Base-by-base conservation (phyloP, 2,329 filamentous ascomycete genomes). In the Ophiobolus disseminans region DNA sequence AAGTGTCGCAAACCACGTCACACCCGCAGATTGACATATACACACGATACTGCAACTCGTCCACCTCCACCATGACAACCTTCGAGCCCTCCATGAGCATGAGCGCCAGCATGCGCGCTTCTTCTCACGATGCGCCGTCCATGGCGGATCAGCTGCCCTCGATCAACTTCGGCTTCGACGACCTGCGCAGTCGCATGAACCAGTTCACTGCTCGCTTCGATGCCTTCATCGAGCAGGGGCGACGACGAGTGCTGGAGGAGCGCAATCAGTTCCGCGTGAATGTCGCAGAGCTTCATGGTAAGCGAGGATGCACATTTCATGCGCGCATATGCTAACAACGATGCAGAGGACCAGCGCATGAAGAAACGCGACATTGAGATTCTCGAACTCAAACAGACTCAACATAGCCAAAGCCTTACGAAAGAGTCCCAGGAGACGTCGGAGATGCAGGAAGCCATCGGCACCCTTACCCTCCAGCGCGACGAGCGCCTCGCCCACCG, bases 91-190 rank as follows among this genome's bases (percentile, higher is more conserved):
- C 87, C 1, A 80, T 88, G 60, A 89, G 87, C 10, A 83, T 88
- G 60, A 89, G 87, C 10, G 82, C 82, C 46, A 86, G 84, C 73
- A 75, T 85, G 62, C 83, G 82, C 57, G 82, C 83, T 13, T 75
- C 83, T 55, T 79, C 82, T 26, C 79, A 84, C 31, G 76, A 79
- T 37, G 83, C 80, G 32, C 82, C 85, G 11, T 89, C 86, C 5
- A 85, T 90, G 77, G 87, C 86, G 32, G 88, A 91, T 70, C 85
- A 85, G 40, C 84, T 99, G 7, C 94, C 94, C 26, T 90, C 83
- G 70, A 89, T 96, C 73, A 91, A 96, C 75, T 97, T 99, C 73
- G 91, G 91, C 49, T 97, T 97, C 73, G 92, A 97, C 64, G 91
- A 97, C 62, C 77, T 99, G 69, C 92, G 93, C 75, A 91, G 93